Evolutionary conservation across 345 rosid genomes (phyloP).

Genomic region (Populus tremula): DNA sequence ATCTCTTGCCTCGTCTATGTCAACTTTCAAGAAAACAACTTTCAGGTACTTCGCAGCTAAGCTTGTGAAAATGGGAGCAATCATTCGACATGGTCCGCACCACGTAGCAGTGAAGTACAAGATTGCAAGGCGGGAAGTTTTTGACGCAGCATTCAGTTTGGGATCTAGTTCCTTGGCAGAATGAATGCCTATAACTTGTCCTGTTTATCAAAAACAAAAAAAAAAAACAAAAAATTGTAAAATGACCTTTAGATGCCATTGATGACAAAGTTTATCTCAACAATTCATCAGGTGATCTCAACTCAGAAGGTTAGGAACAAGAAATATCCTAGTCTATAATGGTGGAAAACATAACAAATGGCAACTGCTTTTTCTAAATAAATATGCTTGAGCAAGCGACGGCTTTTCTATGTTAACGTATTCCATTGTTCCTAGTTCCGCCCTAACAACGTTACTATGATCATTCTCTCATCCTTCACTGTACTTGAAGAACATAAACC

Average conservation of each 20-base stretch:
- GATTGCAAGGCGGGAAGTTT: slow-evolving; percentile 65
- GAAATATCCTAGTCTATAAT: not conserved
- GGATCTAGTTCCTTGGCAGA: slow-evolving; percentile 63
- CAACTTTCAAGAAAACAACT: slow-evolving; percentile 78
- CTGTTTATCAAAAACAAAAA: slow-evolving; percentile 31
- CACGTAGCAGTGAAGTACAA: slow-evolving; percentile 89
- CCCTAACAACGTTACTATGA: not conserved
- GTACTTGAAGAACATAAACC: not conserved
- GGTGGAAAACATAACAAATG: not conserved
- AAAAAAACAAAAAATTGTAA: not conserved
- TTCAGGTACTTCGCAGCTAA: slow-evolving; percentile 66
- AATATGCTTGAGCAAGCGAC: not conserved
- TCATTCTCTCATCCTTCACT: not conserved
- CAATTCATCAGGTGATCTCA: not conserved
- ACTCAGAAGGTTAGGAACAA: not conserved
- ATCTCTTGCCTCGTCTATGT: slow-evolving; percentile 59
- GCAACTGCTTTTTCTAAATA: not conserved
- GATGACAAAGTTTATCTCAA: not conserved
- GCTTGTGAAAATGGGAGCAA: slow-evolving; percentile 71
- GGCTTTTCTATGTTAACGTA: not conserved
- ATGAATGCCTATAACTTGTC: slow-evolving; percentile 69
- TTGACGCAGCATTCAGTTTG: slow-evolving; percentile 62
- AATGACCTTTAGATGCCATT: not conserved
- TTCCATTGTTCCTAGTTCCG: not conserved
- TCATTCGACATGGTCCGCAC: slow-evolving; percentile 92